Conservation (phyloP, 2,329 filamentous ascomycete genomes). For the Neospermospora avenae region DNA sequence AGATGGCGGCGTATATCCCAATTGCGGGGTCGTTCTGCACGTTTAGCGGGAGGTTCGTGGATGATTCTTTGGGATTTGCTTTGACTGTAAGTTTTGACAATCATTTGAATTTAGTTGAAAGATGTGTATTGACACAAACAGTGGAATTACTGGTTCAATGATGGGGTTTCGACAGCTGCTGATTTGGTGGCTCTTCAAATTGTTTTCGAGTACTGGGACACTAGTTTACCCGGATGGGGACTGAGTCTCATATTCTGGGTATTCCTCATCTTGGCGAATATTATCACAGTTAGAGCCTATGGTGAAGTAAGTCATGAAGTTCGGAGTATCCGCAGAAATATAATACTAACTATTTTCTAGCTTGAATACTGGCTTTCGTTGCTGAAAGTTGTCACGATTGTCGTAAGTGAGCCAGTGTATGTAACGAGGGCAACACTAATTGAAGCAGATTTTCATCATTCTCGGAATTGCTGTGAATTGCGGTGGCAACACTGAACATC, state of each 20-base stretch:
- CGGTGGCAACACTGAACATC: slow-evolving; percentile 51
- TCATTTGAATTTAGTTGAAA: too few relatives aligned
- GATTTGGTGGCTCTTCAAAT: slow-evolving; percentile 59
- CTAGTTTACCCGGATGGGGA: slow-evolving; percentile 60
- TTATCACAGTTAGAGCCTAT: slow-evolving; percentile 51
- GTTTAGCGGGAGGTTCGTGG: slow-evolving; percentile 52
- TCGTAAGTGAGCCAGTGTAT: slow-evolving; percentile 33
- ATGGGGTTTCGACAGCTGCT: slow-evolving; percentile 56
- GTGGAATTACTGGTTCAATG: slow-evolving; percentile 64
- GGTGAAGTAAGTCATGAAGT: slow-evolving; percentile 46
- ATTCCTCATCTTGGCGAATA: slow-evolving; percentile 50
- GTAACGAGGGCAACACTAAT: background rate
- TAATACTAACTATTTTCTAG: slow-evolving; percentile 16
- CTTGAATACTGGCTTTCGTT: slow-evolving; percentile 56
- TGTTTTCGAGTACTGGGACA: slow-evolving; percentile 58
- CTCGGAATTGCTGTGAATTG: slow-evolving; percentile 58
- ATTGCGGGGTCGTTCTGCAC: slow-evolving; percentile 54
- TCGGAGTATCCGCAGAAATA: background rate
- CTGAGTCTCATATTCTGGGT: slow-evolving; percentile 60
- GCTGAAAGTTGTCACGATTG: slow-evolving; percentile 51
- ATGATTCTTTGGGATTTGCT: slow-evolving; percentile 52
- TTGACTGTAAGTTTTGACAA: slow-evolving; percentile 36
- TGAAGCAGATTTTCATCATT: slow-evolving; percentile 54
- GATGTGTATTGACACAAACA: background rate
- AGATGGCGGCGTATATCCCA: slow-evolving; percentile 57